Base-by-base conservation (phyloP, 495 filamentous ascomycete genomes). In the Lindgomyces ingoldianus region DNA sequence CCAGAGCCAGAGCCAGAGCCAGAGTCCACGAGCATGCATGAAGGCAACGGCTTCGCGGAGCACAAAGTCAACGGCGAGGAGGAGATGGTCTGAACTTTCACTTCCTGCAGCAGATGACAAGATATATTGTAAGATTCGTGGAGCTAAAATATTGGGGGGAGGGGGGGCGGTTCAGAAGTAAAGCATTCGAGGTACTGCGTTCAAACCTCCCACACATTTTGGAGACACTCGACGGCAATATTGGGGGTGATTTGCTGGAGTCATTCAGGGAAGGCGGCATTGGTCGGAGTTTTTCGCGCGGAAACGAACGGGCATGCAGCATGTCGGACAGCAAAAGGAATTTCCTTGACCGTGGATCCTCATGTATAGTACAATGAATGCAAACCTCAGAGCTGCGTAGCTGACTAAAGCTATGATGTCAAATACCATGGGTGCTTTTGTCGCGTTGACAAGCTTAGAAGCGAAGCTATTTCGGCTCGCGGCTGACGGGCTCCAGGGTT, bases 41-140 rank as follows among this genome's bases (percentile, higher is more conserved):
- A 62, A 47, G 57, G 42, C 39, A 33, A 58, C 19, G 55, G 52
- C 19, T 33, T 33, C 16, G 42, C 21, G 24, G 46, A 44, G 48
- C 33, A 62, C 19, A 22, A 44, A 26, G 52, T 24, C 12, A 42
- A 56, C 12, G 60, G 41, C 3, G 60, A 56, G 19, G 52, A 48
- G 4, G 60, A 49, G 42, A 56, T 63, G 60, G 39, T 63, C 18
- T 63, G 44, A 63, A 51, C 3, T 16, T 11, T 25, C 44, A 22
- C 33, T 39, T 14, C n/a, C n/a, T 33, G 49, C 2, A 9, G 1
- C 36, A 10, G 3, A 41, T 41, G 36, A 9, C 36, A 41, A 8
- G 36, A n/a, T 41, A 41, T n/a, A 41, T n/a, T 41, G 8, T 41
- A 9, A n/a, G n/a, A 49, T 49, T 49, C 8, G 1, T 49, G 18